Evolutionary conservation across 1,284 basidiomycete species (phyloP).

Genomic region (Tilletia setariae): DNA sequence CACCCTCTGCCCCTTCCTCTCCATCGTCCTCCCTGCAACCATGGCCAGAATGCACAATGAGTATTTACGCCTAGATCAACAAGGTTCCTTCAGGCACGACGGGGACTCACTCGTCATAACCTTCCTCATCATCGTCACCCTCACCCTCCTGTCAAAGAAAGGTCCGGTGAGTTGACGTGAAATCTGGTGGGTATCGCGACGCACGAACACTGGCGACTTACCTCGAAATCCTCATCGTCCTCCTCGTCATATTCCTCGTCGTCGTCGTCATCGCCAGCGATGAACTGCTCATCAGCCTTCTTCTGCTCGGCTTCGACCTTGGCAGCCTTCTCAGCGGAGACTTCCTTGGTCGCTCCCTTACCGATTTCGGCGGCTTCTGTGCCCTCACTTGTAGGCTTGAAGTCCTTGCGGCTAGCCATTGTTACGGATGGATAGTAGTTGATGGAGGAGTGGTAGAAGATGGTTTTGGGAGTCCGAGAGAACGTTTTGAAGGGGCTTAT

Average conservation of each 20-base stretch:
- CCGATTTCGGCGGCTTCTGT: slow-evolving; percentile 6
- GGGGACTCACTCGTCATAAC: not conserved
- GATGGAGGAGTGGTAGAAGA: not conserved
- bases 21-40: slow-evolving; percentile 4
- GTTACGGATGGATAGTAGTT: not conserved
- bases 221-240: slow-evolving; percentile 12
- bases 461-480: not conserved
- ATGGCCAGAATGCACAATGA: not conserved
- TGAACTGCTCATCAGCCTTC: slow-evolving; percentile 13
- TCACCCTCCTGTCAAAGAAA: not conserved
- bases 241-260: not conserved
- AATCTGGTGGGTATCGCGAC: not conserved
- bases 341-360: slow-evolving; percentile 7
- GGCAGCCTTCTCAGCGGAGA: slow-evolving; percentile 6
- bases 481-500: no score
- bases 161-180: not conserved
- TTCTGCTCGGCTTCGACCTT: slow-evolving; percentile 7
- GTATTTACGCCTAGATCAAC: not conserved
- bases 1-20: not conserved
- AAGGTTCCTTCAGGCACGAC: not conserved
- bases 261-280: slow-evolving; percentile 7
- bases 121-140: slow-evolving; percentile 9
- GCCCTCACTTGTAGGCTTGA: not conserved
- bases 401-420: slow-evolving; percentile 10
- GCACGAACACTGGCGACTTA: not conserved